These are phyloP conservation scores for Pseudozyma sp. DNA, from an alignment of 1,284 basidiomycete species.

Conservation along the genomic window DNA sequence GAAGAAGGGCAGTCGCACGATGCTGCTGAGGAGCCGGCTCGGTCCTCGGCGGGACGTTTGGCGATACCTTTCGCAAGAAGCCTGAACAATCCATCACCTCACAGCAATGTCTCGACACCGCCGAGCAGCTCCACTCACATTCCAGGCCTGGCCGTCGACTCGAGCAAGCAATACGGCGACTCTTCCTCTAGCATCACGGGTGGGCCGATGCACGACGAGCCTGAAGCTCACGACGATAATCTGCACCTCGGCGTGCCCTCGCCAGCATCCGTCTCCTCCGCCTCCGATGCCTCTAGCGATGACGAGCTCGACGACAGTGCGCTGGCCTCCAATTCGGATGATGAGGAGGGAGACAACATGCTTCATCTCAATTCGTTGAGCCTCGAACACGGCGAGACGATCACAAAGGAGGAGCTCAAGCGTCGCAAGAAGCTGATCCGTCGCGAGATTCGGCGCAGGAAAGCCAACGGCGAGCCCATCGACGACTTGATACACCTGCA, in stretches of 20 bases:
- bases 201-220: conserved; percentile 29
- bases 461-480: conserved; percentile 41
- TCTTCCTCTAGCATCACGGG: conserved; percentile 30
- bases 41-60: not conserved
- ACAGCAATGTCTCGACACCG: conserved; percentile 22
- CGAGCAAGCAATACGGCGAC: not conserved
- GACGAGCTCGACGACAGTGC: conserved; percentile 37
- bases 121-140: conserved; percentile 7
- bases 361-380: conserved; percentile 20
- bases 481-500: conserved; percentile 37
- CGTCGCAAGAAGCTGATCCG: conserved; percentile 51
- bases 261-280: conserved; percentile 10
- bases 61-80: conserved; percentile 18
- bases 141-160: conserved; percentile 6
- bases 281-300: conserved; percentile 31
- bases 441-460: conserved; percentile 44
- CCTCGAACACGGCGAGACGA: conserved; percentile 52
- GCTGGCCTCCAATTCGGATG: conserved; percentile 22
- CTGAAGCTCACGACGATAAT: conserved; percentile 28
- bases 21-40: conserved; percentile 1
- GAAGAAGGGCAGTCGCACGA: conserved; percentile 38
- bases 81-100: conserved; percentile 27
- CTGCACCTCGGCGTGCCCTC: conserved; percentile 4
- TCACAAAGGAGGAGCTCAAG: conserved; percentile 55
- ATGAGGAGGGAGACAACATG: conserved; percentile 24